Base-by-base conservation (phyloP, 441 rosid genomes). In the Gossypium gossypioides region DNA sequence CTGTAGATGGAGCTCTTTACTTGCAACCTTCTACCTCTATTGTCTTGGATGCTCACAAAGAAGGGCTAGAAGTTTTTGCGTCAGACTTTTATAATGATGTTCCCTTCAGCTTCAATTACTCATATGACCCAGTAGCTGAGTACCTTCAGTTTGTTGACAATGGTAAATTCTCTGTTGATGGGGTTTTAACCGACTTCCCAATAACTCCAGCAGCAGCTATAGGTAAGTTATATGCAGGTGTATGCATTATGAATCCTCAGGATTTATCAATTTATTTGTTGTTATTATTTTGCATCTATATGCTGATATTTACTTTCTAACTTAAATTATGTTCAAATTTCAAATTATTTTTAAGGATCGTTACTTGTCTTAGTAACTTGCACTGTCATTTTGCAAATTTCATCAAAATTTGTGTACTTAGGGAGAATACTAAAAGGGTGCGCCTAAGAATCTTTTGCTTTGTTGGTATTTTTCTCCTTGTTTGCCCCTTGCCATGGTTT, bases 21-120 rank as follows among this genome's bases (percentile, higher is more conserved):
- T 80, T 89, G 67, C 85, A 1, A 69, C 83, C 91, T 25, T 80
- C 68, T 77, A 88, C 86, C 42, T 70, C 91, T 2, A 25, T 92
- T 56, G 97, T 92, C 50, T 78, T 54, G 66, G 96, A 92, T 84
- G 97, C 99, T 76, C 99, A 92, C 76, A 87, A 89, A 78, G 91
- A 84, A 66, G 94, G 96, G 19, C 84, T 95, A 56, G 83, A 85
- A 85, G 90, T 95, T 75, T 87, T 81, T 74, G 94, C 94, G 27
- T 82, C 96, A 44, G 91, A 86, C 6, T 94, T 94, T 81, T 81
- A 80, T 24, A 95, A 87, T 75, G 99, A 95, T 52, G 63, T 79
- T 77, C 86, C 82, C 52, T 16, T 89, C 44, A 87, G 94, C 81
- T 95, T 76, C 81, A 88, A 86, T 72, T 92, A 84, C 81, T 92